These are phyloP conservation scores for Colletotrichum sp. DNA, from an alignment of 2,329 filamentous ascomycete genomes.

Conservation along the genomic window DNA sequence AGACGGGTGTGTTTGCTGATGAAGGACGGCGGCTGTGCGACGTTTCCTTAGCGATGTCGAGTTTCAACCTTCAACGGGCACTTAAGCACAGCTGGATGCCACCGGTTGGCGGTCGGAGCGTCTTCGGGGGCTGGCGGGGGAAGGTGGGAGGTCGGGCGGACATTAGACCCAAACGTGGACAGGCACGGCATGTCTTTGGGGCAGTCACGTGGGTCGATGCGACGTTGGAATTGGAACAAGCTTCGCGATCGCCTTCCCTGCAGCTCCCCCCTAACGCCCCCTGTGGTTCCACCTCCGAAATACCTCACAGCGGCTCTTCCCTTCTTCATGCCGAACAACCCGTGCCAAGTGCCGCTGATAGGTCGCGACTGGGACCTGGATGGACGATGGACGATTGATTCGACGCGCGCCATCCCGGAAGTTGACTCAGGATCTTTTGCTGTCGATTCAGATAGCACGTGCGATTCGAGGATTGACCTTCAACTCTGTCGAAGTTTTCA, in stretches of 20 bases:
- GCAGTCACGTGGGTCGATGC: conserved; percentile 19
- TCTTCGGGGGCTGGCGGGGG: background rate
- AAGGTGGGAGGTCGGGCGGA: background rate
- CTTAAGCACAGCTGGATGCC: background rate
- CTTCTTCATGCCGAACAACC: background rate
- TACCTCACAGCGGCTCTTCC: background rate
- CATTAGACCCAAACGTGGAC: conserved; percentile 1
- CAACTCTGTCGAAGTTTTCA: too few species aligned
- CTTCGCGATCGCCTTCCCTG: background rate
- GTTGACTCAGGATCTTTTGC: background rate
- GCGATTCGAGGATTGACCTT: background rate
- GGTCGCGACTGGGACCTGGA: background rate
- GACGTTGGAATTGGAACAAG: conserved; percentile 18
- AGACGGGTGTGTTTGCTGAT: background rate
- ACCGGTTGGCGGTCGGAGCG: background rate
- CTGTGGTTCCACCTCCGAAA: background rate
- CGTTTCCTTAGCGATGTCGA: background rate
- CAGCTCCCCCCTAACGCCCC: background rate
- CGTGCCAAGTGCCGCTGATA: background rate
- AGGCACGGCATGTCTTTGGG: background rate
- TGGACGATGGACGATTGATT: background rate
- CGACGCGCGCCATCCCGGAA: background rate
- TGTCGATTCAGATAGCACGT: background rate
- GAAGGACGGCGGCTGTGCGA: background rate
- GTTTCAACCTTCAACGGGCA: background rate